These are phyloP conservation scores for Ogataea philodendri DNA, from an alignment of 805 yeast species.

Conservation along the genomic window DNA sequence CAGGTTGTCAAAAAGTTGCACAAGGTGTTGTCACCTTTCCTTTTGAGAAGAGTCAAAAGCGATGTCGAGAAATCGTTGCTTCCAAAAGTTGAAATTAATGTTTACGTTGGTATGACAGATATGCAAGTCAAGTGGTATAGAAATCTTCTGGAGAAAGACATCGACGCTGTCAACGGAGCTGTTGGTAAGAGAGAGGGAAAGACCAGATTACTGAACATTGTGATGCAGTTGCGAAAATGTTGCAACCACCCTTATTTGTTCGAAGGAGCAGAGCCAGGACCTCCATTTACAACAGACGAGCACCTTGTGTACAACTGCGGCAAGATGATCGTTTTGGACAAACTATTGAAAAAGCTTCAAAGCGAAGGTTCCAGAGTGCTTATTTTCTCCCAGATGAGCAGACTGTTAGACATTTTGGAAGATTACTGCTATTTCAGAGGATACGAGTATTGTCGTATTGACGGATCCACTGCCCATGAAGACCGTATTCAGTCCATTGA, in stretches of 20 bases:
- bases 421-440: conserved; percentile 87
- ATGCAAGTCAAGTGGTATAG: conserved; percentile 95
- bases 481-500: conserved; percentile 92
- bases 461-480: conserved; percentile 90
- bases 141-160: conserved; percentile 83
- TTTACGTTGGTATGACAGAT: conserved; percentile 91
- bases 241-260: conserved; percentile 96
- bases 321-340: conserved; percentile 85
- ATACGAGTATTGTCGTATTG: conserved; percentile 86
- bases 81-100: conserved; percentile 87
- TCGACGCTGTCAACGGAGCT: conserved; percentile 94
- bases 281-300: conserved; percentile 94
- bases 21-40: conserved; percentile 81
- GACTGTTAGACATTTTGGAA: conserved; percentile 84
- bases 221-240: conserved; percentile 94
- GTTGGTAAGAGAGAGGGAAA: conserved; percentile 93
- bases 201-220: conserved; percentile 86
- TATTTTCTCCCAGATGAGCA: conserved; percentile 91
- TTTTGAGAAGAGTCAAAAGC: conserved; percentile 83
- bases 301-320: conserved; percentile 89
- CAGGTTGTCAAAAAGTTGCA: conserved; percentile 84
- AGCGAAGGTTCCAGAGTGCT: conserved; percentile 83
- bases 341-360: conserved; percentile 67
- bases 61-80: conserved; percentile 89
- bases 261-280: conserved; percentile 99